A percentile compares a stretch with the other conserved stretches of the same genome.
These are phyloP conservation scores for Dendryphion nanum DNA, from an alignment of 2,329 filamentous ascomycete species.

Conservation along the genomic window DNA sequence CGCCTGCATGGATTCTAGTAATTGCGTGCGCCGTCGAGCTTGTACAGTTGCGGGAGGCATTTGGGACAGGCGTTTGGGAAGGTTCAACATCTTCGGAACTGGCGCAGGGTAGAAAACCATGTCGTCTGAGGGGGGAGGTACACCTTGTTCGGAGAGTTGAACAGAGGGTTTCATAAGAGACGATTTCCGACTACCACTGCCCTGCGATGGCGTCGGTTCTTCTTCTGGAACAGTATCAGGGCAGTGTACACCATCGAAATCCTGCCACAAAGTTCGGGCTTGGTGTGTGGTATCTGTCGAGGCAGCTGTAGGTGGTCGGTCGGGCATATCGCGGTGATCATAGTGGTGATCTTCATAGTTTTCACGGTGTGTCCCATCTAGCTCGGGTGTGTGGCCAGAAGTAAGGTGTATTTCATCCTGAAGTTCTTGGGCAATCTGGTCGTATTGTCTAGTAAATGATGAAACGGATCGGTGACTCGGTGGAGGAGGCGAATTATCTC, in stretches of 20 bases:
- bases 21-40: slow-evolving; percentile 70
- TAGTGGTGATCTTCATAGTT: slow-evolving; percentile 5
- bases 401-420: slow-evolving; percentile 23
- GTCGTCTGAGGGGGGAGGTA: slow-evolving; percentile 64
- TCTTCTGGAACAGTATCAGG: slow-evolving; percentile 47
- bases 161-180: slow-evolving; percentile 48
- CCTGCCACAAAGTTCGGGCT: slow-evolving; percentile 66
- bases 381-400: too few species aligned
- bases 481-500: slow-evolving; percentile 17
- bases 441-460: slow-evolving; percentile 38
- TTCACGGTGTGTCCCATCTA: too few species aligned
- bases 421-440: slow-evolving; percentile 36
- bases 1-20: slow-evolving; percentile 63
- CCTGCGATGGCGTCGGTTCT: slow-evolving; percentile 23
- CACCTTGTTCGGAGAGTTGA: slow-evolving; percentile 17
- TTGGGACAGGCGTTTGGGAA: slow-evolving; percentile 83
- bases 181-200: slow-evolving; percentile 24
- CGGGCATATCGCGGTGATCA: slow-evolving; percentile 28
- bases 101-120: slow-evolving; percentile 97
- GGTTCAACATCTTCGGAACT: slow-evolving; percentile 88
- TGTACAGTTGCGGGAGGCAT: slow-evolving; percentile 62
- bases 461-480: slow-evolving; percentile 29
- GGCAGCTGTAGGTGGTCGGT: slow-evolving; percentile 52
- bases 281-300: slow-evolving; percentile 65
- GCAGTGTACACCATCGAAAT: slow-evolving; percentile 81